A percentile compares a stretch with the other conserved stretches of the same genome.
Evolutionary conservation across 2,329 filamentous ascomycete species (phyloP).

Genomic region (Calonectria montana): DNA sequence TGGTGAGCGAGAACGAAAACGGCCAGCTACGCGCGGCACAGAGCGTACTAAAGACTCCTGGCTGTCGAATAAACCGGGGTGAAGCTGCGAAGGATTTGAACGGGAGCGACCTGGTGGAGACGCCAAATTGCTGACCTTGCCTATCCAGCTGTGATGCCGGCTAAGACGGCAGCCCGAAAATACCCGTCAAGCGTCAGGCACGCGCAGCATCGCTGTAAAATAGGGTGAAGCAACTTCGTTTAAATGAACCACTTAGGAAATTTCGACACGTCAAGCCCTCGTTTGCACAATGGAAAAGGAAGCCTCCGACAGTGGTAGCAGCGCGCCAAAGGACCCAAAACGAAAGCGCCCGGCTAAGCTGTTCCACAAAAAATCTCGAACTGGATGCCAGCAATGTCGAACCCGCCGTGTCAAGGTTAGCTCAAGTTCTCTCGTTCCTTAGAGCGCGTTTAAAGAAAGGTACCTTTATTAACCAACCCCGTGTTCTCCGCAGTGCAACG

Average conservation of each 20-base stretch:
- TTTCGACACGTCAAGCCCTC: background rate
- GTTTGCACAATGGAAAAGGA: background rate
- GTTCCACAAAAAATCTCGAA: slow-evolving; percentile 25
- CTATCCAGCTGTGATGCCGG: background rate
- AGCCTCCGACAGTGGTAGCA: background rate
- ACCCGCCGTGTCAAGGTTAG: slow-evolving; percentile 20
- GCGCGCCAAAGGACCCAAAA: background rate
- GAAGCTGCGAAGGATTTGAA: background rate
- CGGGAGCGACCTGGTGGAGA: slow-evolving; percentile 24
- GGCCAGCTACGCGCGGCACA: background rate
- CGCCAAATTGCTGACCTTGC: slow-evolving; percentile 1
- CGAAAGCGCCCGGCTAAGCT: slow-evolving; percentile 17
- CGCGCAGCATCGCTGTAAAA: background rate
- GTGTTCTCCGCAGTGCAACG: slow-evolving; percentile 9
- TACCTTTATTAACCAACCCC: background rate
- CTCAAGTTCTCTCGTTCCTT: background rate
- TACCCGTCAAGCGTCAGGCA: background rate
- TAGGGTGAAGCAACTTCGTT: background rate
- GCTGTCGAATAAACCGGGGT: background rate
- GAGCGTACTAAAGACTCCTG: background rate
- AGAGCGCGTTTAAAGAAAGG: background rate
- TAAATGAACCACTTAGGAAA: background rate
- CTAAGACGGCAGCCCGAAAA: background rate
- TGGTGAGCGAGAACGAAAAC: background rate
- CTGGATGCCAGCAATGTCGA: slow-evolving; percentile 22